Evolutionary conservation across 768 basidiomycete genomes (phyloP), one percentile per base, ranked within the genome.

Genomic region (Rubroboletus satanas): DNA sequence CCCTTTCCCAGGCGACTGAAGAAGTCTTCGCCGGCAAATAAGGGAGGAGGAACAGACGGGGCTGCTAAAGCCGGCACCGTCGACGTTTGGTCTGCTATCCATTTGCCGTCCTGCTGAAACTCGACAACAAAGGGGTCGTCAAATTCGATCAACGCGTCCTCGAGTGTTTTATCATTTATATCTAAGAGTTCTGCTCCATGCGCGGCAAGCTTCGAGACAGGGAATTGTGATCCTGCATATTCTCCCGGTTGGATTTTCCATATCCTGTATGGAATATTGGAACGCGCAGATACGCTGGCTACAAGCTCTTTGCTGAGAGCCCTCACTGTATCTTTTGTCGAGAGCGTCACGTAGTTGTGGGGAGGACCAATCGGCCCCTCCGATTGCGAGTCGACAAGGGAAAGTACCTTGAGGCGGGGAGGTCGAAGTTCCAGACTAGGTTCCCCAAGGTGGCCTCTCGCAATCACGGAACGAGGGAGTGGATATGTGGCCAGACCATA

Each of bases 71-170:
- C 38, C 0, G 51, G 17, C 15, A 7, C 32, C 7, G 57, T 18
- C n/a, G 52, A 28, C 38, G 49, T 58, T 56, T 55, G 63, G 44
- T 82, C 78, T 4, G 80, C 73, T 21, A 84, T 63, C 89, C 89
- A 93, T 17, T 74, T 73, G 41, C 76, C 79, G n/a, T 75, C 63
- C 35, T 72, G 66, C 62, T 83, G 81, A 65, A 87, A 80, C 62
- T 97, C 93, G n/a, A 93, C 81, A 1, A 85, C 82, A 69, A 94
- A 86, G 1, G 77, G 73, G 64, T 93, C 90, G 26, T 81, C 85
- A 3, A 76, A 74, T 54, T 82, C 74, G 29, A 89, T 74, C 39
- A 76, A 69, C 3, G 76, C 79, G 26, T 87, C 86, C 45, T 83
- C 83, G 14, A 90, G 69, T 0, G 78, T 79, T 60, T 74, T 77